phyloP scores from a whole-genome alignment of 306 rosid species.

The Cucumis melo region DNA sequence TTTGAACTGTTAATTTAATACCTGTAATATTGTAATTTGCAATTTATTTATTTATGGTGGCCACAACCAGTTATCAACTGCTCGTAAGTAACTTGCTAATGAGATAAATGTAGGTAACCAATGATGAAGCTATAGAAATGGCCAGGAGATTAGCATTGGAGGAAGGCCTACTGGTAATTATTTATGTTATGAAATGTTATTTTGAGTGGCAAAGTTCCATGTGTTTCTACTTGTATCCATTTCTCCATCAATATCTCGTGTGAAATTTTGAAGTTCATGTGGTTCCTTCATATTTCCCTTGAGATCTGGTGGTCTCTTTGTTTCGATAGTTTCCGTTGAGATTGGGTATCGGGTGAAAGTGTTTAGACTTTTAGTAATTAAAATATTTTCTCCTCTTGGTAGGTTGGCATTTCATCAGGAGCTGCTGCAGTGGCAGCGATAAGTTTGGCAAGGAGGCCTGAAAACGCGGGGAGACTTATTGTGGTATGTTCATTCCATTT shows the following conservation, averaged over 20 bases:
- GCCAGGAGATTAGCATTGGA: constrained; percentile 81
- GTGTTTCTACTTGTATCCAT: background rate
- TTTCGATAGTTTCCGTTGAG: background rate
- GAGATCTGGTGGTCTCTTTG: background rate
- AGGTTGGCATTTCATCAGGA: constrained; percentile 96
- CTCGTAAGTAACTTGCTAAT: background rate
- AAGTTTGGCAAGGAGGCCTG: constrained; percentile 64
- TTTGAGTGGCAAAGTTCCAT: background rate
- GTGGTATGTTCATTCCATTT: constrained; percentile 34
- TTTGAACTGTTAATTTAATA: background rate
- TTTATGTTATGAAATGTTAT: background rate
- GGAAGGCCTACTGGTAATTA: constrained; percentile 84
- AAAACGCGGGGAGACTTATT: constrained; percentile 73
- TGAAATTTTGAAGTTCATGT: background rate
- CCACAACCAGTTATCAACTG: background rate
- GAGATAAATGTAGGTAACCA: constrained; percentile 40
- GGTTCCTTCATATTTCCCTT: background rate
- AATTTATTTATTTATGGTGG: background rate
- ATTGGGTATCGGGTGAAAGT: background rate
- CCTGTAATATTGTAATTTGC: background rate
- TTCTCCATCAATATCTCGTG: background rate
- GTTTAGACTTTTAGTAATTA: background rate
- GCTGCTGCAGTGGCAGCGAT: constrained; percentile 95
- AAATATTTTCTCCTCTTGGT: constrained; percentile 8
- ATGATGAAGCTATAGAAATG: constrained; percentile 78